Evolutionary conservation across 495 filamentous ascomycete species (phyloP).

Genomic region (Lasiosphaeria ovina): DNA sequence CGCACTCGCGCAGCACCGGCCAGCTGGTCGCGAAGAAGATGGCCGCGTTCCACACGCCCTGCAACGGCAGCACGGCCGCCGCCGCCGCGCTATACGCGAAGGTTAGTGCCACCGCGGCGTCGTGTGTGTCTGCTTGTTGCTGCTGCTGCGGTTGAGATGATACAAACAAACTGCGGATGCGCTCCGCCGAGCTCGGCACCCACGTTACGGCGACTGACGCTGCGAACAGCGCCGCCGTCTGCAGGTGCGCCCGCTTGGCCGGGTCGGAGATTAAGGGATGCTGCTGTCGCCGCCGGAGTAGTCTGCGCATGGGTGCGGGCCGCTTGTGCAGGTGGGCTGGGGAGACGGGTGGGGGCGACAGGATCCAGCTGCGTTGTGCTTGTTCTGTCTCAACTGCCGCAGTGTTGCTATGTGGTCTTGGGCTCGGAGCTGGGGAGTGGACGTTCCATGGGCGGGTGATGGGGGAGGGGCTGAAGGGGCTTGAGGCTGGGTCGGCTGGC

Average conservation of each 20-base stretch:
- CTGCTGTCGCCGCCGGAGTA: constrained; percentile 16
- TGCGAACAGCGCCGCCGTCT: constrained; percentile 72
- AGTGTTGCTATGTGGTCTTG: background rate
- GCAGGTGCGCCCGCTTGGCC: constrained; percentile 67
- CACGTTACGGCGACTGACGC: constrained; percentile 71
- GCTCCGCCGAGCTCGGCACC: constrained; percentile 72
- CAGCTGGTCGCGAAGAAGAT: constrained; percentile 65
- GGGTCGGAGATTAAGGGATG: constrained; percentile 42
- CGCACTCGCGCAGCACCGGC: constrained; percentile 22
- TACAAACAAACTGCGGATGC: constrained; percentile 60
- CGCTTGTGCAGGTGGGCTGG: background rate
- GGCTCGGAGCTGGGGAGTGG: background rate
- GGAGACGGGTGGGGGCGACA: background rate
- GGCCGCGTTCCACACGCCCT: constrained; percentile 77
- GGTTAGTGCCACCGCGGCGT: too few relatives aligned
- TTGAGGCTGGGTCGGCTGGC: background rate
- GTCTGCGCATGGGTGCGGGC: background rate
- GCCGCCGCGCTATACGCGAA: constrained; percentile 65
- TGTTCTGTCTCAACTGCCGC: background rate
- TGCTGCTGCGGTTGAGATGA: background rate
- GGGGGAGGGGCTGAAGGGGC: background rate
- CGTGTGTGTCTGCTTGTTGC: too few relatives aligned
- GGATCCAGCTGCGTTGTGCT: background rate
- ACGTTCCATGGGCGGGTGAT: constrained; percentile 5
- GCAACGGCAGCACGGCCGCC: constrained; percentile 68